phyloP scores from a whole-genome alignment of 164 flowering plant species.

The Annona cherimola region DNA sequence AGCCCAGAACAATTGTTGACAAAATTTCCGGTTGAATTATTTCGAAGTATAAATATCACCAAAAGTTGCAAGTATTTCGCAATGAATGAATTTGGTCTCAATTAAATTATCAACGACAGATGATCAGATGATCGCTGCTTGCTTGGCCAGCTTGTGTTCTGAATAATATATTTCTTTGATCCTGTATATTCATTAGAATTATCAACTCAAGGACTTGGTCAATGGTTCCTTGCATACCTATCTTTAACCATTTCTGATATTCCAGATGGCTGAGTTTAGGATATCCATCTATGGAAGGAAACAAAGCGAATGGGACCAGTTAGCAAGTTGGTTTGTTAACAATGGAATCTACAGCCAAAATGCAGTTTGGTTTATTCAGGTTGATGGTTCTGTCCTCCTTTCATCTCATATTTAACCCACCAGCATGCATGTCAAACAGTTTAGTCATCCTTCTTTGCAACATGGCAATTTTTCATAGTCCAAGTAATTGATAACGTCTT shows the following conservation, averaged over 20 bases:
- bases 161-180: too few relatives aligned
- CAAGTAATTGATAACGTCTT: neutral
- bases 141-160: too few relatives aligned
- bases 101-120: too few relatives aligned
- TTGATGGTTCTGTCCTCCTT: neutral
- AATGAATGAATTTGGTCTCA: too few relatives aligned
- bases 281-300: constrained; percentile 97
- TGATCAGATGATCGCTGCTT: too few relatives aligned
- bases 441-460: neutral
- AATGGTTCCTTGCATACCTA: neutral
- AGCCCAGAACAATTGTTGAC: too few relatives aligned
- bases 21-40: too few relatives aligned
- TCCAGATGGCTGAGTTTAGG: constrained; percentile 96
- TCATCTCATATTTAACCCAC: neutral
- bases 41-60: too few relatives aligned
- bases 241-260: neutral
- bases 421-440: constrained; percentile 6
- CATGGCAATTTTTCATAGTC: neutral
- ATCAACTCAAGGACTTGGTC: too few relatives aligned
- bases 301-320: constrained; percentile 96
- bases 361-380: constrained; percentile 97
- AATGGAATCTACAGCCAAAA: constrained; percentile 85
- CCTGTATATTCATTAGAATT: too few relatives aligned
- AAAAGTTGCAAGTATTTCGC: too few relatives aligned
- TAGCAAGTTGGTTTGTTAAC: constrained; percentile 97